Percentiles rank a stretch among this genome's conserved stretches.
Evolutionary conservation across 192 early-diverging fungal species (phyloP).

Genomic region (Coemansia brasiliensis): DNA sequence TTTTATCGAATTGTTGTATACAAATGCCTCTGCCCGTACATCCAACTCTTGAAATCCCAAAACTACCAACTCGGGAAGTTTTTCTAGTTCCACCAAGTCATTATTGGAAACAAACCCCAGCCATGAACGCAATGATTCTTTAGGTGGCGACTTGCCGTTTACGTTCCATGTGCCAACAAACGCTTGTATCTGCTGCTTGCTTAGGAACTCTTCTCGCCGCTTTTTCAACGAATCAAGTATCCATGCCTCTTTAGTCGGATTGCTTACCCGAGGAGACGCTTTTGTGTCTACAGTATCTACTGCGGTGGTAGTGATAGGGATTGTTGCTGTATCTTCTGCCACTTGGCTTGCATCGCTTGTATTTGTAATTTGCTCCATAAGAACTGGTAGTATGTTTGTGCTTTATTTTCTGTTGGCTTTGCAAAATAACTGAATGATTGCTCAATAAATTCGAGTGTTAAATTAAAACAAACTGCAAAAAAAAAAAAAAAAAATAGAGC

Average conservation of each 20-base stretch:
- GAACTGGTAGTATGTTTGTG: not conserved
- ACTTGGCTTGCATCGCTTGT: not conserved
- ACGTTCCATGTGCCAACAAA: constrained; percentile 94
- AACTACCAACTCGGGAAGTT: constrained; percentile 40
- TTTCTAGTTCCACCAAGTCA: constrained; percentile 10
- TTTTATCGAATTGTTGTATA: constrained; percentile 75
- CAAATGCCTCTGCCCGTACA: constrained; percentile 79
- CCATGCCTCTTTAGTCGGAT: constrained; percentile 50
- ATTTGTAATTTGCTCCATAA: not conserved
- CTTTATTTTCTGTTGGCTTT: no score
- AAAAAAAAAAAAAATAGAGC: no score
- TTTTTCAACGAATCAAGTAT: constrained; percentile 40
- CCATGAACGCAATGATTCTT: constrained; percentile 61
- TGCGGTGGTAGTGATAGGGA: no score
- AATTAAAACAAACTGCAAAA: no score
- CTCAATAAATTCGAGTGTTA: no score
- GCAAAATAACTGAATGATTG: no score
- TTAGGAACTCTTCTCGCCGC: constrained; percentile 34
- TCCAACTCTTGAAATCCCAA: constrained; percentile 91
- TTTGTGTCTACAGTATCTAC: not conserved
- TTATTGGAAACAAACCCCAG: constrained; percentile 49
- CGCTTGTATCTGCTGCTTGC: constrained; percentile 34
- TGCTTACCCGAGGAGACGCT: constrained; percentile 26
- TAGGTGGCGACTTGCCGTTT: constrained; percentile 67
- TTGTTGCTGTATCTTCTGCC: not conserved